phyloP scores from a whole-genome alignment of 2,329 filamentous ascomycete species.

The Sporothrix variecibatus region DNA sequence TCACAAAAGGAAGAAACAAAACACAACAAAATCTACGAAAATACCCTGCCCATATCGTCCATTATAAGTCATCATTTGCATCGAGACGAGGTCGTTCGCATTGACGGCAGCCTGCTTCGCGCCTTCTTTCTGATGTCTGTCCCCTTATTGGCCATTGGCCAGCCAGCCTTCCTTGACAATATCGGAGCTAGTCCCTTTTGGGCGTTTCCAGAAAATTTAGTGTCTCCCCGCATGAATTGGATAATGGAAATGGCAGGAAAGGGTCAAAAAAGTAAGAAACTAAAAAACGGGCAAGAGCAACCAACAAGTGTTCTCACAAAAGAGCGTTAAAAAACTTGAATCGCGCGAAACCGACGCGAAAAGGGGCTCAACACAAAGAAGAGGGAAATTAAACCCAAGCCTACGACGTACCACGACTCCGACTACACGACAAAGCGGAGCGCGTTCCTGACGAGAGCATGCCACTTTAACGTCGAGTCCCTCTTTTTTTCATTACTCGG shows the following conservation, averaged over 20 bases:
- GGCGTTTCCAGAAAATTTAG: slow-evolving; percentile 19
- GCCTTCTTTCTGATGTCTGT: too few relatives aligned
- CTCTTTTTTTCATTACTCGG: slow-evolving; percentile 4
- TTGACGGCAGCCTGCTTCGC: not conserved
- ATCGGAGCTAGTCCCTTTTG: not conserved
- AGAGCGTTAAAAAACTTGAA: not conserved
- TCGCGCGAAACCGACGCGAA: slow-evolving; percentile 22
- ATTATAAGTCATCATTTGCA: not conserved
- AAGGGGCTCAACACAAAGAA: slow-evolving; percentile 15
- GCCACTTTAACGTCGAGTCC: slow-evolving; percentile 8
- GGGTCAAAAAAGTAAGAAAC: not conserved
- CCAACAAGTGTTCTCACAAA: not conserved
- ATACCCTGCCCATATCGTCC: not conserved
- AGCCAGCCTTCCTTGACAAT: not conserved
- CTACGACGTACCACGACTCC: not conserved
- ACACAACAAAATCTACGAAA: not conserved
- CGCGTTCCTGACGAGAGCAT: slow-evolving; percentile 11
- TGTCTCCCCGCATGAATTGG: slow-evolving; percentile 19
- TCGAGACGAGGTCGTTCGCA: not conserved
- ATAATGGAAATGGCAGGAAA: not conserved
- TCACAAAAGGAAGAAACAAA: not conserved
- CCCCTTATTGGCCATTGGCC: not conserved
- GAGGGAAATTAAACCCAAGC: not conserved
- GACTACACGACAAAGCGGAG: not conserved
- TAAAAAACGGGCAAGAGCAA: not conserved